Base-by-base conservation (phyloP, 192 early-diverging fungal species). In the Rhizophagus clarus region DNA sequence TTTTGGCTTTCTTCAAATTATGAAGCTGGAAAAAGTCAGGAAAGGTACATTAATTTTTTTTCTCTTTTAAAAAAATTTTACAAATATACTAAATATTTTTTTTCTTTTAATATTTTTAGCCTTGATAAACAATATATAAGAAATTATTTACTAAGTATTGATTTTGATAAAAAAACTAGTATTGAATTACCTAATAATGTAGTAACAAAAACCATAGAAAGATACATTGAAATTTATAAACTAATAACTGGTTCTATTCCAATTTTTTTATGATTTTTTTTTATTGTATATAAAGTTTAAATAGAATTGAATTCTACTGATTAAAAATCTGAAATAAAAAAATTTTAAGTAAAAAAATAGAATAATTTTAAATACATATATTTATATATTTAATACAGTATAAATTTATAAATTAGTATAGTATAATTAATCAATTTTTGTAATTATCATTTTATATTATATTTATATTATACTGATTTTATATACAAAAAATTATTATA, bases 111-210 rank as follows among this genome's bases (percentile, higher is more conserved):
- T 22, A n/a, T 26, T 47, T 74, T 20, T 64, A 86, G 95, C 83
- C 97, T 96, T 85, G 98, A 99, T 84, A 99, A 98, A 91, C 97
- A 99, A 83, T 98, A 95, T 81, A 83, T 99, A 77, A 93, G 98
- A 78, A 95, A 99, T 85, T 99, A 98, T 82, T 91, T 99, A 66
- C 87, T 87, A 28, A 91, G 89, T 51, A 92, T 93, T 73, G 91
- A 90, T 80, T 99, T 98, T 88, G 97, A 99, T 83, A 97, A 95
- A 87, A 83, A 84, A 56, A 84, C 82, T 2, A 91, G 93, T n/a
- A 95, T 99, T 74, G 90, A 91, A 26, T 83, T 99, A 77, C 97
- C 97, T 15, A 85, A 88, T 7, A 88, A 94, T 29, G 94, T 99
- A 11, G 87, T 96, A 31, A 81, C 88, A 76, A 95, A 98, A 80